Conservation (phyloP, 768 basidiomycete genomes). For the Tremella yokohamensis region DNA sequence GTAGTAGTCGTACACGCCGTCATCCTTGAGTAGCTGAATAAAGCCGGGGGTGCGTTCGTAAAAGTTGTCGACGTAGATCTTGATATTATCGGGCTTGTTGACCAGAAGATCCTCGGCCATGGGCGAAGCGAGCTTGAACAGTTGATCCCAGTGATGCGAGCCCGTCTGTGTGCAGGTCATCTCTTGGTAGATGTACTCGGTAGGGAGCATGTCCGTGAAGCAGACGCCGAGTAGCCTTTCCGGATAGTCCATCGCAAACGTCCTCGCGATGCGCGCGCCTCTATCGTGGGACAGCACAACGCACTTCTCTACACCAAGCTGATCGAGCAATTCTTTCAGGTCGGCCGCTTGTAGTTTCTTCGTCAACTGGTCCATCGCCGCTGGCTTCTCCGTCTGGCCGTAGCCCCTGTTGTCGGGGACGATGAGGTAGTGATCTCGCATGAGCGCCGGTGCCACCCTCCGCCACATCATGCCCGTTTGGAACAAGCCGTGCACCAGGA, state of each 20-base stretch:
- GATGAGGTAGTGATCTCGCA: constrained; percentile 1
- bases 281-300: background rate
- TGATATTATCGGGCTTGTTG: background rate
- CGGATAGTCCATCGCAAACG: constrained; percentile 2
- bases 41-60: constrained; percentile 1
- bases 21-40: background rate
- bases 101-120: constrained; percentile 1
- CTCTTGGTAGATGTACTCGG: constrained; percentile 6
- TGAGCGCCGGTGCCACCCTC: background rate
- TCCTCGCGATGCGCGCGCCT: constrained; percentile 3
- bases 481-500: background rate
- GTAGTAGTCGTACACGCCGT: constrained; percentile 5
- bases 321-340: background rate
- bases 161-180: constrained; percentile 3
- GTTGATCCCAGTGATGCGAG: constrained; percentile 1
- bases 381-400: background rate
- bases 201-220: constrained; percentile 3
- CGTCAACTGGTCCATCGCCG: background rate
- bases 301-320: constrained; percentile 1
- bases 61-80: constrained; percentile 4
- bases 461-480: constrained; percentile 4
- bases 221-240: background rate
- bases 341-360: constrained; percentile 1
- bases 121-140: constrained; percentile 1
- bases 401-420: constrained; percentile 1